Percentiles rank a stretch among this genome's conserved stretches.
These are phyloP conservation scores for Selaginella tamariscina DNA, from an alignment of 75 land plant species.

Conservation along the genomic window DNA sequence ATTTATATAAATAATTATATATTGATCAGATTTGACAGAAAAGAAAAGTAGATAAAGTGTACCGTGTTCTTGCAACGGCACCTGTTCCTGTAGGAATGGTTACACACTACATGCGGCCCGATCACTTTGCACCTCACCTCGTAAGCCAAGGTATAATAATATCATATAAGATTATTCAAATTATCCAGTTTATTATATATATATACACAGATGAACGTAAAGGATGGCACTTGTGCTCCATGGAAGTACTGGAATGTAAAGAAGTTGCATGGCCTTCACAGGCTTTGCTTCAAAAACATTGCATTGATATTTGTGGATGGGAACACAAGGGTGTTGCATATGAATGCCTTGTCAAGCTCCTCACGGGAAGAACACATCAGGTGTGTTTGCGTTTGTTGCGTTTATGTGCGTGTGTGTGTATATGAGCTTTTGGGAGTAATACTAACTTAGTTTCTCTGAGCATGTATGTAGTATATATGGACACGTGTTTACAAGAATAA, in stretches of 20 bases:
- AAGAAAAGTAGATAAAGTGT: conserved; percentile 75
- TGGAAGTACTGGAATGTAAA: conserved; percentile 77
- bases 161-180: background rate
- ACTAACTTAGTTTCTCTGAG: background rate
- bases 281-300: conserved; percentile 18
- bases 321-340: conserved; percentile 40
- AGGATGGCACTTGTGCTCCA: conserved; percentile 66
- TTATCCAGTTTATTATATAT: too few relatives aligned
- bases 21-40: conserved; percentile 47
- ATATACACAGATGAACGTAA: background rate
- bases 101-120: conserved; percentile 86
- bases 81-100: conserved; percentile 63
- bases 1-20: too few relatives aligned
- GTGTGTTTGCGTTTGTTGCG: conserved; percentile 23
- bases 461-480: too few relatives aligned
- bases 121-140: conserved; percentile 63
- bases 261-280: conserved; percentile 70
- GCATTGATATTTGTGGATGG: conserved; percentile 62
- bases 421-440: background rate
- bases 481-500: too few relatives aligned
- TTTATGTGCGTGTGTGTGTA: background rate
- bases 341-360: conserved; percentile 70
- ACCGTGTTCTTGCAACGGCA: conserved; percentile 76
- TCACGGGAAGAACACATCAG: conserved; percentile 96
- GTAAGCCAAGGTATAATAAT: conserved; percentile 47